Evolutionary conservation across 2,329 filamentous ascomycete genomes (phyloP).

Genomic region (Xylaria sp.): DNA sequence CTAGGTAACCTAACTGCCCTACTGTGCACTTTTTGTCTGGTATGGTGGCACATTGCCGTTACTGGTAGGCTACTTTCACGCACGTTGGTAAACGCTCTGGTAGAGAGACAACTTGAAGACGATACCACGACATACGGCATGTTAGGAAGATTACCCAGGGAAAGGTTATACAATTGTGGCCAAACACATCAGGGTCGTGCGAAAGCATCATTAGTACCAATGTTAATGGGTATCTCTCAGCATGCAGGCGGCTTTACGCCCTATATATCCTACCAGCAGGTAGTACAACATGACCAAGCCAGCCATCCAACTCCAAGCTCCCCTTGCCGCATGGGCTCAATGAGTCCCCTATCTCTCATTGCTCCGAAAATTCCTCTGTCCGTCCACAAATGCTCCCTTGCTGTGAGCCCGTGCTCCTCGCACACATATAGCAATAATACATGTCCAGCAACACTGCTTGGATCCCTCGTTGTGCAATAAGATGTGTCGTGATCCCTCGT

Average conservation of each 20-base stretch:
- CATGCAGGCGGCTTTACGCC: constrained; percentile 24
- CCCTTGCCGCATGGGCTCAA: constrained; percentile 1
- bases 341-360: neutral
- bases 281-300: constrained; percentile 31
- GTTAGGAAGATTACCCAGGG: neutral
- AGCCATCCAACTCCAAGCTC: constrained; percentile 31
- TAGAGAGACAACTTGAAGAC: too few relatives aligned
- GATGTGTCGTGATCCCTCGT: constrained; percentile 28
- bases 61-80: too few relatives aligned
- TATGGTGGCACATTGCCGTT: too few relatives aligned
- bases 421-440: constrained; percentile 34
- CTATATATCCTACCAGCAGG: constrained; percentile 34
- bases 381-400: constrained; percentile 1
- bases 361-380: constrained; percentile 3
- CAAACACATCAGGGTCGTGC: constrained; percentile 3
- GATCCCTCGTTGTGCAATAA: constrained; percentile 26
- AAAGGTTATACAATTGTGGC: neutral
- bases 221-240: constrained; percentile 36
- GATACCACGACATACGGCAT: too few relatives aligned
- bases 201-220: constrained; percentile 12
- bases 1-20: too few relatives aligned
- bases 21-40: too few relatives aligned
- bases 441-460: constrained; percentile 28
- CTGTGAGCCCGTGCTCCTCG: constrained; percentile 1
- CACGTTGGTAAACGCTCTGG: too few relatives aligned